Base-by-base conservation (phyloP, 139 green algal genomes). In the Tetradesmus obliquus region DNA sequence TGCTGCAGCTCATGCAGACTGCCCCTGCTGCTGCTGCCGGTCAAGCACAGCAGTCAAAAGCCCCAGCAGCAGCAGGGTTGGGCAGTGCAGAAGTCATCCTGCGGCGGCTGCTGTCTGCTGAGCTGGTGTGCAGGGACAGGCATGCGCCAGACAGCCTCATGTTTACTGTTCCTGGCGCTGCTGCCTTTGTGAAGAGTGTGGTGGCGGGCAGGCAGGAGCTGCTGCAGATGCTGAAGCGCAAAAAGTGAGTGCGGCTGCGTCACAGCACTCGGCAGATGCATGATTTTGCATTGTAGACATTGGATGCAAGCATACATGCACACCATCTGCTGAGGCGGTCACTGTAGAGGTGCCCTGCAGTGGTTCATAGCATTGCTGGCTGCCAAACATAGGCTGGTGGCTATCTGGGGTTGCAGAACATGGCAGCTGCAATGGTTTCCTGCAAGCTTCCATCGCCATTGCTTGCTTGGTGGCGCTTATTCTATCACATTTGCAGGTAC, bases 141-240 rank as follows among this genome's bases (percentile, higher is more conserved):
- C 55, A 10, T 2, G 7, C 19, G 2, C 22, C 62, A 22, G 82
- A 82, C 4, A 86, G 81, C 45, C 71, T 76, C 82, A 74, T 79
- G 81, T 72, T 88, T 51, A 92, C 82, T 57, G 89, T 88, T 53
- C 89, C 89, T 55, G 89, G 82, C 6, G 89, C 89, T 19, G 82
- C 57, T 62, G 55, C 79, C 15, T 81, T 91, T 86, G 88, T 91
- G 57, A 58, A 53, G 57, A 81, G 88, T 55, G 76, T 91, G 15
- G 57, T 87, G n/a, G 24, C 51, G 17, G 88, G 88, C 24, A 74
- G 88, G 32, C 55, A 87, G 57, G 79, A 91, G 88, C 55, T 91
- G 79, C 45, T 87, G 88, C 57, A 60, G 32, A 22, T 74, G 45
- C 62, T 89, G 55, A 22, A 57, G 51, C 51, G 62, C 15, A 88